Evolutionary conservation across 1,139 yeast genomes (phyloP).

Genomic region (Taphrina flavorubra): DNA sequence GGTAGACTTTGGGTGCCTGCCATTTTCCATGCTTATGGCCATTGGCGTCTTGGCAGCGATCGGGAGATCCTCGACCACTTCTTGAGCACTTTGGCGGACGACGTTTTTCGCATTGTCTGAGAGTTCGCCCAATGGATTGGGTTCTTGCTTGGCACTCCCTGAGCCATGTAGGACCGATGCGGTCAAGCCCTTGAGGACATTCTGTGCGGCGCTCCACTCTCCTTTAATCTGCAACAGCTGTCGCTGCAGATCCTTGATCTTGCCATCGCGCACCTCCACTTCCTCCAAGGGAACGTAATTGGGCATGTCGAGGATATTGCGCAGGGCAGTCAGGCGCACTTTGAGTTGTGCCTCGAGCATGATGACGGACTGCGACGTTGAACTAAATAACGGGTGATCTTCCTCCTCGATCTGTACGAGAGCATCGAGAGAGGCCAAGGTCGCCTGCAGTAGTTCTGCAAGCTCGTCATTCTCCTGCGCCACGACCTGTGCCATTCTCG

Average conservation of each 20-base stretch:
- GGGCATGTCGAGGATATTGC: slow-evolving; percentile 38
- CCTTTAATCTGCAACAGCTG: slow-evolving; percentile 18
- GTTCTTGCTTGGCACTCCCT: not conserved
- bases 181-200: slow-evolving; percentile 32
- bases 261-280: slow-evolving; percentile 29
- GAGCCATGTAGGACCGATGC: slow-evolving; percentile 28
- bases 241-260: slow-evolving; percentile 18
- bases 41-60: slow-evolving; percentile 33
- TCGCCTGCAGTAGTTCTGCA: slow-evolving; percentile 37
- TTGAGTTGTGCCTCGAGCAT: slow-evolving; percentile 39
- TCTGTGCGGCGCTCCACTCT: slow-evolving; percentile 40
- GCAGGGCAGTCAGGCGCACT: slow-evolving; percentile 34
- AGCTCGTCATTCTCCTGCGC: slow-evolving; percentile 33
- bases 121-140: slow-evolving; percentile 1
- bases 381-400: slow-evolving; percentile 24
- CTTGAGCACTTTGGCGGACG: slow-evolving; percentile 7
- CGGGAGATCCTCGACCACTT: not conserved
- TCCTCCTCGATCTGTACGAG: slow-evolving; percentile 30
- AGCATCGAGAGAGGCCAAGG: slow-evolving; percentile 30
- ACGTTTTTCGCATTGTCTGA: slow-evolving; percentile 12
- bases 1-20: slow-evolving; percentile 27
- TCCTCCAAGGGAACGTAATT: slow-evolving; percentile 37
- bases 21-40: slow-evolving; percentile 33
- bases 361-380: slow-evolving; percentile 25
- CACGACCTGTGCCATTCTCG: slow-evolving; percentile 27